Conservation (phyloP, 2,329 filamentous ascomycete species). For the Exserohilum turcica region DNA sequence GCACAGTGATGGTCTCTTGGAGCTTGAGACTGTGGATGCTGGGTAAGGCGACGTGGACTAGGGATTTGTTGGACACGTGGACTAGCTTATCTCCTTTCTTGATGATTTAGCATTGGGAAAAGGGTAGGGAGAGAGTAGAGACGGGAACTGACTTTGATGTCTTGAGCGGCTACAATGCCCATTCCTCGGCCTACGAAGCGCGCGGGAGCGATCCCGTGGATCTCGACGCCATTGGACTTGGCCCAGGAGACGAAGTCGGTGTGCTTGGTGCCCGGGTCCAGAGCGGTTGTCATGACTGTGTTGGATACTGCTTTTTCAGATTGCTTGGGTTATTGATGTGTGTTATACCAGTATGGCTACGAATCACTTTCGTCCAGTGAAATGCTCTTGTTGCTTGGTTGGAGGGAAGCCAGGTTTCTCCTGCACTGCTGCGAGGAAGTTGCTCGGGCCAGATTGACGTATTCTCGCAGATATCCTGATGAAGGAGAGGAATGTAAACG, state of each 20-base stretch:
- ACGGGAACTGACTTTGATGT: constrained; percentile 62
- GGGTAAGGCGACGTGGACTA: constrained; percentile 67
- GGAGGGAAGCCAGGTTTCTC: not conserved
- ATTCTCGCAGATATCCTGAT: too few relatives aligned
- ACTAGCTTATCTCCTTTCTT: constrained; percentile 67
- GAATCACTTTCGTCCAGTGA: not conserved
- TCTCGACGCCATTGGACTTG: constrained; percentile 64
- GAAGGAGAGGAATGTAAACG: too few relatives aligned
- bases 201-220: constrained; percentile 70
- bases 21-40: constrained; percentile 57
- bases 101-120: constrained; percentile 22
- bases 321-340: not conserved
- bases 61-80: constrained; percentile 64
- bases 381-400: not conserved
- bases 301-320: not conserved
- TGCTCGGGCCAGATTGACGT: not conserved
- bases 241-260: constrained; percentile 72
- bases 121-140: not conserved
- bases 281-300: constrained; percentile 36
- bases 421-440: not conserved
- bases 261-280: constrained; percentile 48
- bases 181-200: constrained; percentile 74
- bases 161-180: constrained; percentile 73
- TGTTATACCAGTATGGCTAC: not conserved
- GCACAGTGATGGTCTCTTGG: constrained; percentile 63